phyloP scores from a whole-genome alignment of 257 asterid genomes.

The Plectranthus barbatus region DNA sequence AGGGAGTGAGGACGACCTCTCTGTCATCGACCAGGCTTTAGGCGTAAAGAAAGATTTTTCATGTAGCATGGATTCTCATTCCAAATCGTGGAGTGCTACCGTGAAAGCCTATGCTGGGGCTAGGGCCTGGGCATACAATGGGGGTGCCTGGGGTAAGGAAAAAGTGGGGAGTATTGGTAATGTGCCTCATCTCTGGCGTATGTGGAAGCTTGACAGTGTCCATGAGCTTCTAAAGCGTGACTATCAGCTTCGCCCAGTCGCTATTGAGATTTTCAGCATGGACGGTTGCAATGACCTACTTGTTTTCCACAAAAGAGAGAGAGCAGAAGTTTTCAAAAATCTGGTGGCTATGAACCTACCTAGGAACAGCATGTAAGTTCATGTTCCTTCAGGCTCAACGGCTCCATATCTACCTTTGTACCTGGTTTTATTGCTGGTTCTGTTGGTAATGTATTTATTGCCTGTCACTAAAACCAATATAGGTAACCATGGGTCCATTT shows the following conservation, averaged over 20 bases:
- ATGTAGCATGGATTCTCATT: constrained; percentile 72
- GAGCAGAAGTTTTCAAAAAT: constrained; percentile 90
- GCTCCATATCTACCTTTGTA: constrained; percentile 8
- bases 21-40: constrained; percentile 93
- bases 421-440: neutral
- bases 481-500: neutral
- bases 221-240: constrained; percentile 98
- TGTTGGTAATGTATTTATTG: neutral
- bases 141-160: constrained; percentile 99
- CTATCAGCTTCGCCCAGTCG: constrained; percentile 98
- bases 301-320: constrained; percentile 95
- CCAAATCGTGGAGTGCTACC: constrained; percentile 85
- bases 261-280: constrained; percentile 98
- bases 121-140: constrained; percentile 98
- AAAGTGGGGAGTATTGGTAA: constrained; percentile 63
- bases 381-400: constrained; percentile 5
- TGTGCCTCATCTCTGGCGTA: constrained; percentile 95
- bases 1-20: constrained; percentile 88
- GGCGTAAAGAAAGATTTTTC: constrained; percentile 93
- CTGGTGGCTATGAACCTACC: constrained; percentile 98
- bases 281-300: constrained; percentile 98
- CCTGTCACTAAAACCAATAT: neutral
- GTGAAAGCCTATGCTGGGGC: constrained; percentile 71
- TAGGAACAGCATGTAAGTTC: constrained; percentile 92
- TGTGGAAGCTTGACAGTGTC: constrained; percentile 98